Conservation (phyloP, 2,329 filamentous ascomycete genomes). For the Calonectria crousiana region DNA sequence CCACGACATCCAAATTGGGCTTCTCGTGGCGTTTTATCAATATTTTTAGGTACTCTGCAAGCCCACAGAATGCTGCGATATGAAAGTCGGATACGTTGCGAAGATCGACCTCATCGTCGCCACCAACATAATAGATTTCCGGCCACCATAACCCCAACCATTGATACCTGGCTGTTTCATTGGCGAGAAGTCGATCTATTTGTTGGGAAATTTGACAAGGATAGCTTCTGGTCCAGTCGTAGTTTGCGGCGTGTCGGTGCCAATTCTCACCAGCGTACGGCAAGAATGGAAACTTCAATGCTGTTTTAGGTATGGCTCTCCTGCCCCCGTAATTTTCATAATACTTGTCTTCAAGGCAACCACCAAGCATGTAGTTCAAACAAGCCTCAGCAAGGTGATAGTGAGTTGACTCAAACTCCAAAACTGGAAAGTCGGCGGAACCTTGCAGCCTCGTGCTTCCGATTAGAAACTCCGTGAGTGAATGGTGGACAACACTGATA, state of each 20-base stretch:
- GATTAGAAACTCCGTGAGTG: constrained; percentile 28
- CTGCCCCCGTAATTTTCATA: not conserved
- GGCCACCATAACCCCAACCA: not conserved
- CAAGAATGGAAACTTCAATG: not conserved
- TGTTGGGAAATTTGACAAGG: not conserved
- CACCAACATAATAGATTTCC: not conserved
- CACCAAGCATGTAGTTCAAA: not conserved
- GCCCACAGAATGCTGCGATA: constrained; percentile 28
- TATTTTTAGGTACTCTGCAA: constrained; percentile 12
- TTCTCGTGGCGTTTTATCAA: not conserved
- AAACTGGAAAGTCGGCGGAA: not conserved
- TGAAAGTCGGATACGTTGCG: not conserved
- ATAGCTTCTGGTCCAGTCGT: not conserved
- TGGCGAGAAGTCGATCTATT: not conserved
- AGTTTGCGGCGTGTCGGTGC: not conserved
- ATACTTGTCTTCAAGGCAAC: not conserved
- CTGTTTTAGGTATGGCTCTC: not conserved
- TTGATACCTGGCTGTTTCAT: not conserved
- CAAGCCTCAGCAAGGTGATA: not conserved
- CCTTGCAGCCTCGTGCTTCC: not conserved
- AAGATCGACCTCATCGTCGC: not conserved
- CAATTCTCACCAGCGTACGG: not conserved
- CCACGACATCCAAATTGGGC: not conserved
- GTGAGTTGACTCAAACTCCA: not conserved
- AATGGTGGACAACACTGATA: constrained; percentile 32